Evolutionary conservation across 2,329 filamentous ascomycete species (phyloP).

Genomic region (Ophiostoma angusticollis): DNA sequence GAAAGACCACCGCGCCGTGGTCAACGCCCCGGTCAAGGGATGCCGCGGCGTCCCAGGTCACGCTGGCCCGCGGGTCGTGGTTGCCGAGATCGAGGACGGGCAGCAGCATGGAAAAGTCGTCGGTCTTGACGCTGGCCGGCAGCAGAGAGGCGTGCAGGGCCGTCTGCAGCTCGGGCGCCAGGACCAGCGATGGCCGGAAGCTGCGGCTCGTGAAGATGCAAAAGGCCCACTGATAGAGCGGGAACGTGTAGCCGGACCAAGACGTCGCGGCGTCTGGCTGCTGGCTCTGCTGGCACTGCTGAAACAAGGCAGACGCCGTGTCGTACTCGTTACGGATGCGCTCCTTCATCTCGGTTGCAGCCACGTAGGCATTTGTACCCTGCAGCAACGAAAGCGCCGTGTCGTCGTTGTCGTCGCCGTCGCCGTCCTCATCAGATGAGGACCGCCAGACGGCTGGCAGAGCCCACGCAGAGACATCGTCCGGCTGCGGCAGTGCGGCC

Average conservation of each 20-base stretch:
- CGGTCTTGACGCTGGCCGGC: slow-evolving; percentile 28
- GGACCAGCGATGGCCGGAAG: slow-evolving; percentile 47
- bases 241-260: slow-evolving; percentile 28
- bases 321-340: slow-evolving; percentile 30
- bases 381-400: slow-evolving; percentile 28
- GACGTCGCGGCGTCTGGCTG: too few relatives aligned
- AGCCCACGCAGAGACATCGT: slow-evolving; percentile 34
- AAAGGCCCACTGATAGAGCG: slow-evolving; percentile 51
- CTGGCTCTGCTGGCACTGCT: slow-evolving; percentile 25
- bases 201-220: slow-evolving; percentile 53
- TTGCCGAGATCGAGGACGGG: slow-evolving; percentile 63
- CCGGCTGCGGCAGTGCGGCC: slow-evolving; percentile 48
- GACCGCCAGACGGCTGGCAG: slow-evolving; percentile 53
- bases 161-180: slow-evolving; percentile 23
- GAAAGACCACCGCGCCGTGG: slow-evolving; percentile 24
- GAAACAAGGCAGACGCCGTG: too few relatives aligned
- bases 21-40: not conserved
- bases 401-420: slow-evolving; percentile 20
- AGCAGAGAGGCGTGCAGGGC: slow-evolving; percentile 16
- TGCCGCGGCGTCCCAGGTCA: slow-evolving; percentile 44
- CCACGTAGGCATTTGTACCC: slow-evolving; percentile 40
- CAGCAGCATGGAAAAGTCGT: slow-evolving; percentile 55
- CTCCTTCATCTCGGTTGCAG: slow-evolving; percentile 33
- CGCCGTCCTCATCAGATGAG: slow-evolving; percentile 47
- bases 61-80: slow-evolving; percentile 47